Evolutionary conservation across 768 basidiomycete species (phyloP).

Genomic region (Daedalea quercina): DNA sequence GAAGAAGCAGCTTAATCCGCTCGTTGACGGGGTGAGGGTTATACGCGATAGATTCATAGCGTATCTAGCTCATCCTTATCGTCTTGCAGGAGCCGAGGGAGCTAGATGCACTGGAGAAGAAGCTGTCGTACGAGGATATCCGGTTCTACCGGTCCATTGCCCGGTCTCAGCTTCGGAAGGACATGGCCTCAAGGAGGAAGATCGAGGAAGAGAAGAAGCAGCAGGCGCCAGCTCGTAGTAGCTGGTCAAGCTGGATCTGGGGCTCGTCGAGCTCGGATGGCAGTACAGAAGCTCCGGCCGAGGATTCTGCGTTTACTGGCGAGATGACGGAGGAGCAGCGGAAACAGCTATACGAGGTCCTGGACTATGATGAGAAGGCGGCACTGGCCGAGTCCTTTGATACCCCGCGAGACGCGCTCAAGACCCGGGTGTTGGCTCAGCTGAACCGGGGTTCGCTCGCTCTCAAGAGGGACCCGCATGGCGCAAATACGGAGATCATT

Average conservation of each 20-base stretch:
- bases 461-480: constrained; percentile 70
- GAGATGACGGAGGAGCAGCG: constrained; percentile 87
- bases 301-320: constrained; percentile 54
- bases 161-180: constrained; percentile 80
- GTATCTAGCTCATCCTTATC: not conserved
- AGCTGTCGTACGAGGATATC: constrained; percentile 89
- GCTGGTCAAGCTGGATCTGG: constrained; percentile 81
- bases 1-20: constrained; percentile 51
- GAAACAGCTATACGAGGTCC: constrained; percentile 80
- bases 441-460: constrained; percentile 87
- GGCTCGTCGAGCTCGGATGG: constrained; percentile 41
- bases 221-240: constrained; percentile 37
- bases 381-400: constrained; percentile 66
- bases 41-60: constrained; percentile 1
- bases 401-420: constrained; percentile 72
- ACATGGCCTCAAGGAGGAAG: constrained; percentile 61
- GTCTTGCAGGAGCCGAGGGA: constrained; percentile 39
- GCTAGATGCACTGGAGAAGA: constrained; percentile 67
- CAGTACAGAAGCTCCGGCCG: constrained; percentile 14
- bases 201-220: constrained; percentile 61
- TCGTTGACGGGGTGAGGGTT: constrained; percentile 48
- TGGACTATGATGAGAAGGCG: constrained; percentile 88
- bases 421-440: constrained; percentile 65
- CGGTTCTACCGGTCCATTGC: constrained; percentile 97
- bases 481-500: constrained; percentile 59